These are phyloP conservation scores for Sindora glabra DNA, from an alignment of 306 rosid genomes.

Conservation along the genomic window DNA sequence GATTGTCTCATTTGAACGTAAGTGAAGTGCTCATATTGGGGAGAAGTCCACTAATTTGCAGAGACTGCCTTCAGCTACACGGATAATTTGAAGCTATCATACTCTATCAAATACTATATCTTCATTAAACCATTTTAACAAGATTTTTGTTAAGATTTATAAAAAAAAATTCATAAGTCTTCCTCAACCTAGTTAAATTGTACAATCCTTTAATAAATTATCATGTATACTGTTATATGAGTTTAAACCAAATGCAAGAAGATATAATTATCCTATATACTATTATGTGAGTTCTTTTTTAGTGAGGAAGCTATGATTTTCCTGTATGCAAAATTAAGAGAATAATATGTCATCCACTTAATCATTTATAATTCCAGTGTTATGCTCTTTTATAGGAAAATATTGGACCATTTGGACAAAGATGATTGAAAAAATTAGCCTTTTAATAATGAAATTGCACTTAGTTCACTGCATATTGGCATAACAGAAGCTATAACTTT, in stretches of 20 bases:
- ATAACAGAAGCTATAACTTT: background rate
- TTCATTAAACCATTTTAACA: too few relatives aligned
- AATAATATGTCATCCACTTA: conserved; percentile 13
- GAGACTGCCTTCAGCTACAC: too few relatives aligned
- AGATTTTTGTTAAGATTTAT: too few relatives aligned
- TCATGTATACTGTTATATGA: conserved; percentile 1
- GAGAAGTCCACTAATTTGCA: conserved; percentile 66
- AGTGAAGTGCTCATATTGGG: conserved; percentile 33
- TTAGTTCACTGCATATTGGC: background rate
- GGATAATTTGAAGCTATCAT: too few relatives aligned
- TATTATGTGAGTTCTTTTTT: conserved; percentile 17
- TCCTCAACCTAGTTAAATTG: too few relatives aligned
- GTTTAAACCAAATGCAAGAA: background rate
- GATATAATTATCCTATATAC: background rate
- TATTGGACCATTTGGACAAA: conserved; percentile 25
- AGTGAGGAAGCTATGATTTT: conserved; percentile 13
- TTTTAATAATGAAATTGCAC: conserved; percentile 32
- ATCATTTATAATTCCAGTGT: too few relatives aligned
- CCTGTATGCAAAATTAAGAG: conserved; percentile 19
- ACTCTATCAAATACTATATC: too few relatives aligned
- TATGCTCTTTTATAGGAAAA: too few relatives aligned
- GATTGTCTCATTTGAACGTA: conserved; percentile 34
- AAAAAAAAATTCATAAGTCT: too few relatives aligned
- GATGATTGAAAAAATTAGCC: conserved; percentile 21
- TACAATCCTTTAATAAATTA: too few relatives aligned